Percentiles rank a stretch among this genome's conserved stretches.
Evolutionary conservation across 805 yeast genomes (phyloP).

Genomic region (Phaffomyces antillensis): DNA sequence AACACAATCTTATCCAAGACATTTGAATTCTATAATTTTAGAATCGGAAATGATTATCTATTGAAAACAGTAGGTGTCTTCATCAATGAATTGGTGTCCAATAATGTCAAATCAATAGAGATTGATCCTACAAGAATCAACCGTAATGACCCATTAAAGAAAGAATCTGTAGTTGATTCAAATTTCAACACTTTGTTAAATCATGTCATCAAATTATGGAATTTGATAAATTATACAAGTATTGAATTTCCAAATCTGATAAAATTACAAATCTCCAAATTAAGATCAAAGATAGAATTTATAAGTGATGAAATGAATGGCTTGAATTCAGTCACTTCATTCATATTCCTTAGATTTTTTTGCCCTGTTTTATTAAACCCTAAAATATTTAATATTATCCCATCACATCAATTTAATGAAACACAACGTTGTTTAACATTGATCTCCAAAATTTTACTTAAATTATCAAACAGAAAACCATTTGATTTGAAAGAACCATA

Average conservation of each 20-base stretch:
- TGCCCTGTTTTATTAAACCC: slow-evolving; percentile 94
- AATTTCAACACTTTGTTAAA: slow-evolving; percentile 43
- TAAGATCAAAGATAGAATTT: slow-evolving; percentile 60
- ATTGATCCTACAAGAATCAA: slow-evolving; percentile 65
- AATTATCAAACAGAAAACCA: slow-evolving; percentile 65
- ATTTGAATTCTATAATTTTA: slow-evolving; percentile 64
- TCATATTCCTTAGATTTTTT: slow-evolving; percentile 74
- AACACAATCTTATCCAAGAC: slow-evolving; percentile 78
- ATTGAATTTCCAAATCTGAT: slow-evolving; percentile 69
- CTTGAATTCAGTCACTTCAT: slow-evolving; percentile 73
- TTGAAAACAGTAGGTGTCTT: slow-evolving; percentile 68
- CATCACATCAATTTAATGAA: slow-evolving; percentile 61
- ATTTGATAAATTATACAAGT: slow-evolving; percentile 52
- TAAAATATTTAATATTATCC: slow-evolving; percentile 66
- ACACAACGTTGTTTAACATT: slow-evolving; percentile 75
- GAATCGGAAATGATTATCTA: slow-evolving; percentile 75
- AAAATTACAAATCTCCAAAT: slow-evolving; percentile 52
- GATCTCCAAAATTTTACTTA: slow-evolving; percentile 71
- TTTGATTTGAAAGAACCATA: slow-evolving; percentile 85
- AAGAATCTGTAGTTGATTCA: slow-evolving; percentile 34
- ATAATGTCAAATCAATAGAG: slow-evolving; percentile 51
- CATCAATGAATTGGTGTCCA: slow-evolving; percentile 41
- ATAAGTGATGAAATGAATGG: slow-evolving; percentile 44
- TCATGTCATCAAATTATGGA: slow-evolving; percentile 60
- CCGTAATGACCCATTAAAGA: slow-evolving; percentile 21